phyloP scores from a whole-genome alignment of 1,284 basidiomycete species.

The Mycosarcoma mackinlayi region DNA sequence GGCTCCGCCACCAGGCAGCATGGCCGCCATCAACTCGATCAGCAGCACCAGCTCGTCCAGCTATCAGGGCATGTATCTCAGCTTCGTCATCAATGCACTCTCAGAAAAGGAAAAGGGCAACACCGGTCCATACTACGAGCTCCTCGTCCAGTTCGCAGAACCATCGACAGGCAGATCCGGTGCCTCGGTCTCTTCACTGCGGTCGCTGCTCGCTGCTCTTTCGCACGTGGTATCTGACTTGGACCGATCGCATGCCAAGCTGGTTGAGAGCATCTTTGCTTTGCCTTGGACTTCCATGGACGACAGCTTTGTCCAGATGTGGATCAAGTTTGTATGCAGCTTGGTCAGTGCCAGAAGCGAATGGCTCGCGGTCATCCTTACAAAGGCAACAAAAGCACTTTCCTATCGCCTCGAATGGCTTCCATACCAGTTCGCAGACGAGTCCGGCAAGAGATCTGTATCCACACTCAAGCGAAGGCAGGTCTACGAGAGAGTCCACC shows the following conservation, averaged over 20 bases:
- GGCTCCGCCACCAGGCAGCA: slow-evolving; percentile 37
- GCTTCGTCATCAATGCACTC: slow-evolving; percentile 83
- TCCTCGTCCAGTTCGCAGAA: slow-evolving; percentile 71
- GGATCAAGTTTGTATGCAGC: slow-evolving; percentile 80
- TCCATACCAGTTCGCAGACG: slow-evolving; percentile 46
- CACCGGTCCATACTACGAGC: slow-evolving; percentile 70
- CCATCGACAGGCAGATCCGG: slow-evolving; percentile 31
- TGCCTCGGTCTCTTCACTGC: slow-evolving; percentile 55
- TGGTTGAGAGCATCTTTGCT: slow-evolving; percentile 87
- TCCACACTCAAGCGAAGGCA: slow-evolving; percentile 73
- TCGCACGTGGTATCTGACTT: slow-evolving; percentile 76
- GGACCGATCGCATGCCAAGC: slow-evolving; percentile 78
- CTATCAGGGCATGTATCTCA: slow-evolving; percentile 80
- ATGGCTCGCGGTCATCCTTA: slow-evolving; percentile 85
- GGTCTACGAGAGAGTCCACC: slow-evolving; percentile 88
- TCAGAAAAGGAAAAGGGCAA: slow-evolving; percentile 75
- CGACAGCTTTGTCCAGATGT: slow-evolving; percentile 75
- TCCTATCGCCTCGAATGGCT: slow-evolving; percentile 51
- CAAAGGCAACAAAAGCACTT: slow-evolving; percentile 83
- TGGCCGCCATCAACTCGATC: slow-evolving; percentile 41
- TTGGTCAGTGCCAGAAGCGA: slow-evolving; percentile 92
- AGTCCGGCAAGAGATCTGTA: slow-evolving; percentile 21
- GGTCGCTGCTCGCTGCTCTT: slow-evolving; percentile 71
- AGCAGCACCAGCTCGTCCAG: slow-evolving; percentile 18
- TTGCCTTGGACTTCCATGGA: slow-evolving; percentile 88